Conservation (phyloP, 805 yeast species). For the Saccharomycopsis sp. region DNA sequence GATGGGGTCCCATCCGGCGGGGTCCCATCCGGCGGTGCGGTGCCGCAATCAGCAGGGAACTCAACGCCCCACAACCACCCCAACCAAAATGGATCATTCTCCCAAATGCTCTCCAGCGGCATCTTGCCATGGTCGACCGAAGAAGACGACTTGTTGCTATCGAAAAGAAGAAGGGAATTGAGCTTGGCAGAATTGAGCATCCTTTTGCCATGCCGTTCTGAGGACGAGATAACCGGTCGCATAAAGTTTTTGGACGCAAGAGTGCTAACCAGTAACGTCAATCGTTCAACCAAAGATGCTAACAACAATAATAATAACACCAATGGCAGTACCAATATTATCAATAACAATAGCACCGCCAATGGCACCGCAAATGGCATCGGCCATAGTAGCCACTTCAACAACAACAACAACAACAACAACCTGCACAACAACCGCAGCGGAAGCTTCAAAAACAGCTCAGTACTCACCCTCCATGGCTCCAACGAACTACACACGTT, state of each 20-base stretch:
- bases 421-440: too few species aligned
- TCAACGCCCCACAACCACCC: constrained; percentile 9
- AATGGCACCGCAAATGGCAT: not conserved
- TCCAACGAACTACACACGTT: constrained; percentile 15
- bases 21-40: not conserved
- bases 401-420: too few species aligned
- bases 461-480: constrained; percentile 2
- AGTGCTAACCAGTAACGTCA: too few species aligned
- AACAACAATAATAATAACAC: not conserved
- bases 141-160: constrained; percentile 60
- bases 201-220: constrained; percentile 62
- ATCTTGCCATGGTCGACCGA: constrained; percentile 46
- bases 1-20: not conserved
- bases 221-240: constrained; percentile 46
- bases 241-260: not conserved
- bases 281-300: too few species aligned
- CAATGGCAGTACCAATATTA: not conserved
- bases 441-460: too few species aligned
- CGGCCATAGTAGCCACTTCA: too few species aligned
- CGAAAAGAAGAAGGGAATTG: constrained; percentile 47
- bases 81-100: constrained; percentile 1
- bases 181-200: constrained; percentile 69
- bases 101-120: constrained; percentile 6
- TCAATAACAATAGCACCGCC: not conserved
- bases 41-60: constrained; percentile 1